Conservation (phyloP, 441 rosid genomes). For the Isatis lusitanica region DNA sequence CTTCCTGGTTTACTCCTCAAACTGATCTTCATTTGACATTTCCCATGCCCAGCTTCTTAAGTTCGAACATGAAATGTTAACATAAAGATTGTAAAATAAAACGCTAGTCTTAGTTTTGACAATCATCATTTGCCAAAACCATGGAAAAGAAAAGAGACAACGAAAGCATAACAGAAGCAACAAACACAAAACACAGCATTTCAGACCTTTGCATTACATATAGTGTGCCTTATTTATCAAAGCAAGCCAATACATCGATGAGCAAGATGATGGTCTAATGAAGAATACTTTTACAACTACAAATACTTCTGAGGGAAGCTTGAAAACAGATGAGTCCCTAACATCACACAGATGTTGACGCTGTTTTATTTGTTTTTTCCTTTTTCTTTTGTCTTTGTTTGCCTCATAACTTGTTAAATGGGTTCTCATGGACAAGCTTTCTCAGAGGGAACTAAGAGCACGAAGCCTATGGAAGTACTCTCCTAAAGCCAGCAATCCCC, state of each 20-base stretch:
- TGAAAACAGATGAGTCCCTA: background rate
- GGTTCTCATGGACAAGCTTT: conserved; percentile 65
- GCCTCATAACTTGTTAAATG: conserved; percentile 23
- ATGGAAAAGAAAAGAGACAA: background rate
- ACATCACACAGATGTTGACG: background rate
- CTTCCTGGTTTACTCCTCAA: background rate
- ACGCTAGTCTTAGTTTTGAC: background rate
- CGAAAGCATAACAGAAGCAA: background rate
- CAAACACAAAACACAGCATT: background rate
- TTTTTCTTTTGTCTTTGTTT: background rate
- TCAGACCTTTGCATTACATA: background rate
- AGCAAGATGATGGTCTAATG: background rate
- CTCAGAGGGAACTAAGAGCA: conserved; percentile 79
- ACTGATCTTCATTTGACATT: background rate
- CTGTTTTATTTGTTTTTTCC: background rate
- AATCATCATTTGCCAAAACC: background rate
- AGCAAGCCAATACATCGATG: background rate
- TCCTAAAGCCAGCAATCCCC: conserved; percentile 78
- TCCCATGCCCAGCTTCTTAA: background rate
- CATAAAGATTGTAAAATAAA: background rate
- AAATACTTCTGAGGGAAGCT: background rate
- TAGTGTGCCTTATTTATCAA: background rate
- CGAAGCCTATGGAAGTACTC: conserved; percentile 79
- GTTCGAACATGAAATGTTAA: background rate
- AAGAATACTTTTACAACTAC: background rate